Percentiles rank a stretch among this genome's conserved stretches.
Conservation (phyloP, 305 asterid genomes). For the Rubia occidens region DNA sequence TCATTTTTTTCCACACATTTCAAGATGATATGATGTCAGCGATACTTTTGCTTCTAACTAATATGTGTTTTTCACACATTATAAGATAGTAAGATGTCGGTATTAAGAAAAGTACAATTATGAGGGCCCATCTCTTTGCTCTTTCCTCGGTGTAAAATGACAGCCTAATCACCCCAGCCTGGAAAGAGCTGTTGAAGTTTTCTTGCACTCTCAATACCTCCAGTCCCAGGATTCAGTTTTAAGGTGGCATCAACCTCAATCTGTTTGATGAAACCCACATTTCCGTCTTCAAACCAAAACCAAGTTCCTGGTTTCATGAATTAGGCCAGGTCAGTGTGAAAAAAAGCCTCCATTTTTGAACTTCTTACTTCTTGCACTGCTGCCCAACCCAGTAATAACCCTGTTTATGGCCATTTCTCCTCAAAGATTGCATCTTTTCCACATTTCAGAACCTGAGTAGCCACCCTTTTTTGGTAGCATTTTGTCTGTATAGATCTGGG, state of each 20-base stretch:
- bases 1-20: no score
- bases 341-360: constrained; percentile 24
- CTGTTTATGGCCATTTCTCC: constrained; percentile 1
- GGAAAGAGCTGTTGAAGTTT: constrained; percentile 77
- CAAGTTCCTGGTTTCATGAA: constrained; percentile 24
- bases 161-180: constrained; percentile 93
- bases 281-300: constrained; percentile 23
- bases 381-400: not conserved
- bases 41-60: not conserved
- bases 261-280: constrained; percentile 16
- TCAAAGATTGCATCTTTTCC: constrained; percentile 12
- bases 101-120: not conserved
- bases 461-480: constrained; percentile 6
- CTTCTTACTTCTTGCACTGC: constrained; percentile 12
- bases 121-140: constrained; percentile 44
- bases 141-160: constrained; percentile 49
- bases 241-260: constrained; percentile 25
- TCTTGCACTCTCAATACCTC: constrained; percentile 33
- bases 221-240: constrained; percentile 24
- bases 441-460: constrained; percentile 9
- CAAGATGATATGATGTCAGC: no score
- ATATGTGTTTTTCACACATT: no score
- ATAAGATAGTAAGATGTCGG: no score
- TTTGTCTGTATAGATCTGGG: constrained; percentile 39
- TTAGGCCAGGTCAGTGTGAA: constrained; percentile 34